These are phyloP conservation scores for Geosmithia putterillii DNA, from an alignment of 2,329 filamentous ascomycete species.

Conservation along the genomic window DNA sequence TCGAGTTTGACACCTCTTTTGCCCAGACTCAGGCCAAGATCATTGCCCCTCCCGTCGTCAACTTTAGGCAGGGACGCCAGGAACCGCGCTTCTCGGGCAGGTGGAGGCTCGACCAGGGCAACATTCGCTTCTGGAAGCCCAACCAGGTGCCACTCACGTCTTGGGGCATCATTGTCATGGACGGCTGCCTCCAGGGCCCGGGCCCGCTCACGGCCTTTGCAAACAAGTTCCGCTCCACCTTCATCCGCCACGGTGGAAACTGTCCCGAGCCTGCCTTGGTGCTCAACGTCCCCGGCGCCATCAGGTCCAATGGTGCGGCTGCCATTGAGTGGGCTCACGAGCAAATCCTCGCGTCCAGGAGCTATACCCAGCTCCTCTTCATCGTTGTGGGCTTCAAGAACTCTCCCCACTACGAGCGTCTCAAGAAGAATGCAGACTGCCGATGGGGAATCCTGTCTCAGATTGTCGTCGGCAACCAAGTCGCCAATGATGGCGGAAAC, in stretches of 20 bases:
- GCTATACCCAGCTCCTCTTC: slow-evolving; percentile 63
- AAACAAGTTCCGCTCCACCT: slow-evolving; percentile 29
- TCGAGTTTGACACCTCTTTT: slow-evolving; percentile 55
- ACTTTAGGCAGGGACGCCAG: slow-evolving; percentile 45
- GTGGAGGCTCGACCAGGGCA: slow-evolving; percentile 63
- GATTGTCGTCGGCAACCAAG: slow-evolving; percentile 34
- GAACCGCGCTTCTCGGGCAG: slow-evolving; percentile 54
- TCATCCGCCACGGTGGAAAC: slow-evolving; percentile 36
- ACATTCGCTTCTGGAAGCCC: slow-evolving; percentile 57
- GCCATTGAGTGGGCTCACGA: slow-evolving; percentile 32
- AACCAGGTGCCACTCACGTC: slow-evolving; percentile 51
- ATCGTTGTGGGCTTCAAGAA: slow-evolving; percentile 66
- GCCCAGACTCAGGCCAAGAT: slow-evolving; percentile 58
- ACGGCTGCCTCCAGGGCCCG: slow-evolving; percentile 33
- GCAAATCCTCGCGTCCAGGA: slow-evolving; percentile 39
- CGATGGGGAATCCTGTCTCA: slow-evolving; percentile 76
- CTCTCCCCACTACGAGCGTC: slow-evolving; percentile 59
- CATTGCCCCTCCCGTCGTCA: slow-evolving; percentile 57
- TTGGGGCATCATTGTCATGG: slow-evolving; percentile 66
- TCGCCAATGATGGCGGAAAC: slow-evolving; percentile 23
- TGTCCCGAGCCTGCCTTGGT: slow-evolving; percentile 21
- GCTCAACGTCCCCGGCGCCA: slow-evolving; percentile 15
- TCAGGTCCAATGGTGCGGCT: slow-evolving; percentile 30
- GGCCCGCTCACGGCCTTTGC: slow-evolving; percentile 16
- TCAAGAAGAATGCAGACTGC: slow-evolving; percentile 86